Base-by-base conservation (phyloP, 2,329 filamentous ascomycete genomes). In the Cladosporium austrohemisphaericum region DNA sequence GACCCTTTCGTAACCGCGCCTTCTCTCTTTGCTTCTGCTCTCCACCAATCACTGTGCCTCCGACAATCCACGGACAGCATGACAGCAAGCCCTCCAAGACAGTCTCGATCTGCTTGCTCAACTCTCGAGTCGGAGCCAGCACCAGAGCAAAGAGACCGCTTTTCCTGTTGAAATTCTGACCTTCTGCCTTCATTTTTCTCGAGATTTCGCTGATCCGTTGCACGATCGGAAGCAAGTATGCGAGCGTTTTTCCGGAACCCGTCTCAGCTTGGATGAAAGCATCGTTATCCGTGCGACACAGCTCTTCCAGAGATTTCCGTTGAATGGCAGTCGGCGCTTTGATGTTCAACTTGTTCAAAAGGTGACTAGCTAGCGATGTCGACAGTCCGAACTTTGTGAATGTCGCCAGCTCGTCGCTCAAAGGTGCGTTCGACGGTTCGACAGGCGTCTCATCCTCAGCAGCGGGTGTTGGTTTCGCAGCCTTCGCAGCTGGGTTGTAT, bases 251-350 rank as follows among this genome's bases (percentile, higher is more conserved):
- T 71, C 93, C 93, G 0, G 93, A 98, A 58, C 93, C 93, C 0
- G 93, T 98, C 71, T 98, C 86, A 2, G 93, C 94, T 67, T 97
- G 93, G 26, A 98, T 85, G 61, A 98, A 98, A 2, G 91, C 91
- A 72, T 98, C 93, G 37, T 81, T 84, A 59, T 95, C 86, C 46
- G 86, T 84, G 33, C 83, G 83, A 36, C 95, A 70, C 53, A 98
- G 72, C 59, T 93, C 84, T 33, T 86, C 78, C 31, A 98, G 84
- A 1, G 92, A 86, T 54, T 88, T 88, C 60, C 91, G 91, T 70
- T 98, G 93, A 64, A 98, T 96, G 0, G 88, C 89, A 0, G 93
- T 98, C 5, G 93, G 93, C 0, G 88, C 86, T 65, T 91, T 93
- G 65, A 98, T 79, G 50, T 85, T 80, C 68, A 98, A 83, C 70